Base-by-base conservation (phyloP, 1,284 basidiomycete genomes). In the Bjerkandera adusta region DNA sequence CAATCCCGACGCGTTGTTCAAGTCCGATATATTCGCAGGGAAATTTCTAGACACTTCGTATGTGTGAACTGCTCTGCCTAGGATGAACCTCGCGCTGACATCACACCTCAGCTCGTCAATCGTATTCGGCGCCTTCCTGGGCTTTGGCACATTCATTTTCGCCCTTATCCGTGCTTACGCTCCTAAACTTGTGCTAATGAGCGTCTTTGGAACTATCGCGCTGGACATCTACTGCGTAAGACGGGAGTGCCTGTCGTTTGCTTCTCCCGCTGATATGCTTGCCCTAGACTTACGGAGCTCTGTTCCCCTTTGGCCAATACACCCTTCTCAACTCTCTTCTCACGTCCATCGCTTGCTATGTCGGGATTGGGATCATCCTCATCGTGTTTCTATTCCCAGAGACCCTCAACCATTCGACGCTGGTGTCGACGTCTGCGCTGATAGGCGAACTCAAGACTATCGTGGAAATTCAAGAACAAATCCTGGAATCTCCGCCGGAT, bases 101-200 rank as follows among this genome's bases (percentile, higher is more conserved):
- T 43, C 8, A 20, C 33, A 30, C 10, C n/a, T 4, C 41, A 80
- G 79, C 20, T 73, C 74, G 0, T 74, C 76, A 1, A 72, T 73
- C 4, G 79, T 90, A 0, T 85, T 77, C 58, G 88, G 84, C 4
- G 75, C 75, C n/a, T 87, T 91, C 58, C 68, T 92, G 15, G 85
- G 80, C 51, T 56, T 86, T 20, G 85, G 81, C 3, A 65, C 72
- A 0, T 89, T 88, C 59, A 57, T 71, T 15, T 63, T 88, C 15
- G 87, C 79, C 0, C 66, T 76, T 1, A 29, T 87, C 1, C 72
- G 85, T 36, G 85, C 85, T 0, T 77, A 76, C 46, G 61, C 69
- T 0, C 87, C 85, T 0, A 82, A 80, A 51, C 67, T 91, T 12
- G 66, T 73, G 10, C 64, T 89, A 20, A 55, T 79, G 34, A 71